Evolutionary conservation across 805 yeast species (phyloP).

Genomic region (Isabelozyma gotoi): DNA sequence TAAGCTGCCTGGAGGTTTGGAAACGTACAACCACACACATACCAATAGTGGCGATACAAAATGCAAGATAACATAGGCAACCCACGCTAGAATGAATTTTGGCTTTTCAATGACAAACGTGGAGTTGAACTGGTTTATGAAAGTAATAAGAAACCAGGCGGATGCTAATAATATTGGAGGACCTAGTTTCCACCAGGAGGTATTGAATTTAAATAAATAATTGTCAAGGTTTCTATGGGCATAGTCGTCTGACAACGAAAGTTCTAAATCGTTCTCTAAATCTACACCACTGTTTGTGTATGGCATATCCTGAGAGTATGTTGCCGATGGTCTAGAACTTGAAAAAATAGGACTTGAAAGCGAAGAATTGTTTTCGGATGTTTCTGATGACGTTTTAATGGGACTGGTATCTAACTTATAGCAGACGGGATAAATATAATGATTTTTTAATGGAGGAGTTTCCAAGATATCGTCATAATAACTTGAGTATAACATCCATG

Average conservation of each 20-base stretch:
- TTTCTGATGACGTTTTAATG: background rate
- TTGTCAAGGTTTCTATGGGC: background rate
- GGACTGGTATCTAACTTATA: background rate
- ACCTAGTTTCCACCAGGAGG: background rate
- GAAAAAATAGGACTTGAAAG: too few relatives aligned
- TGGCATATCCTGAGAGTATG: too few relatives aligned
- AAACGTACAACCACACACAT: conserved; percentile 61
- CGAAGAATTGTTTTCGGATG: background rate
- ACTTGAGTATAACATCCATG: conserved; percentile 15
- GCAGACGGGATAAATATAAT: background rate
- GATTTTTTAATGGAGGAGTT: background rate
- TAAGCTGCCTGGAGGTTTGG: conserved; percentile 64
- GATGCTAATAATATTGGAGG: conserved; percentile 42
- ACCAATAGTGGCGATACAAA: conserved; percentile 60
- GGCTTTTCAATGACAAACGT: conserved; percentile 36
- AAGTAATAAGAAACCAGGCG: conserved; percentile 51
- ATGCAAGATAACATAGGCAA: conserved; percentile 61
- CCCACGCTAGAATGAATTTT: conserved; percentile 60
- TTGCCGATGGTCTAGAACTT: too few relatives aligned
- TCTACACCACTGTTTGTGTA: too few relatives aligned
- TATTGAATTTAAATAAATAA: background rate
- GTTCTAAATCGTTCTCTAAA: background rate
- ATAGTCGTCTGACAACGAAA: background rate
- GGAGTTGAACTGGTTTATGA: conserved; percentile 37
- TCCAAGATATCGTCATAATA: background rate